Evolutionary conservation across 805 yeast species (phyloP).

Genomic region (Blastobotrys chiropterorum): DNA sequence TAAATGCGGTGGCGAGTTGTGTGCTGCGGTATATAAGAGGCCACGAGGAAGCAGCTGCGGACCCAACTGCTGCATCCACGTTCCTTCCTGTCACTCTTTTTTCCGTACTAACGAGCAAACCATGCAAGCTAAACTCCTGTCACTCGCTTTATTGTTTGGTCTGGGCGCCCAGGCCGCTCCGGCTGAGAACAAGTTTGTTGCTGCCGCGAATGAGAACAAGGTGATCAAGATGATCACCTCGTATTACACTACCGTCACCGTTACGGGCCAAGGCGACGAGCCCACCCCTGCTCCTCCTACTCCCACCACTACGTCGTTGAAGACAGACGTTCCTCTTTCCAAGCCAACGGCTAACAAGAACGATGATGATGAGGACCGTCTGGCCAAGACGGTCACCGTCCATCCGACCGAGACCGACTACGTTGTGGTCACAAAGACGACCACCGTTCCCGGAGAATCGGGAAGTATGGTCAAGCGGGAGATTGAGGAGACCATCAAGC

Average conservation of each 20-base stretch:
- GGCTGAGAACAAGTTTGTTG: no score
- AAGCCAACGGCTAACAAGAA: no score
- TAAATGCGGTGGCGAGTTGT: neutral
- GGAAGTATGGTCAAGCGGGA: neutral
- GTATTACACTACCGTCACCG: neutral
- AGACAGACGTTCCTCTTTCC: neutral
- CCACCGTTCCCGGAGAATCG: neutral
- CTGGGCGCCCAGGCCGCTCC: neutral
- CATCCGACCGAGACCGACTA: neutral
- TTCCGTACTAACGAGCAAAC: no score
- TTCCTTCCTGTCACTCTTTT: neutral
- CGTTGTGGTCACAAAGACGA: neutral
- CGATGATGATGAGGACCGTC: no score
- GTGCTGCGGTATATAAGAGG: no score
- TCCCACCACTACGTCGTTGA: no score
- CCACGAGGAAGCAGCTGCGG: neutral
- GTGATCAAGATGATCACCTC: neutral
- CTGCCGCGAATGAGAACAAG: neutral
- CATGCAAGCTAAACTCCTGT: neutral
- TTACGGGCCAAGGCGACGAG: neutral
- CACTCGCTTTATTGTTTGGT: neutral
- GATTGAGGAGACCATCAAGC: neutral
- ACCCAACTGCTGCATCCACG: neutral
- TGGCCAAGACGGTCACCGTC: neutral
- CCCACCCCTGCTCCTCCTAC: no score